Base-by-base conservation (phyloP, 1,284 basidiomycete genomes). In the Cutaneotrichosporon sp. region DNA sequence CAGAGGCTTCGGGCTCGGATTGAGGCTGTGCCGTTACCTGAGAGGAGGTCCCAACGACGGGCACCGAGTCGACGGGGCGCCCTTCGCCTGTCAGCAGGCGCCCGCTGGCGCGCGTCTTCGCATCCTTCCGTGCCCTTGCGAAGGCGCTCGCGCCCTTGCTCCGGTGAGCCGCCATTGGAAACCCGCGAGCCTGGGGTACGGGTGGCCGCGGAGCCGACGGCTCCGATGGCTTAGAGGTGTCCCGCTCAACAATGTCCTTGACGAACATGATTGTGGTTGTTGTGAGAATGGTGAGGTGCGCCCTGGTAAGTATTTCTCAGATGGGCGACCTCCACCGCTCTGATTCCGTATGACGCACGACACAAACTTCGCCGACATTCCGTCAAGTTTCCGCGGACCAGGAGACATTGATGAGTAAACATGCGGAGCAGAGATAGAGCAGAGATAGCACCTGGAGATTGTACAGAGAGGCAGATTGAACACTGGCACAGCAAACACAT, bases 201-300 rank as follows among this genome's bases (percentile, higher is more conserved):
- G 60, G 61, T 0, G 61, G 60, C 5, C 56, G 59, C 16, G 56
- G 61, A 11, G 51, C 43, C 27, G 50, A 22, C 24, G 20, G 50
- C 22, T 55, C 47, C 17, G 19, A 50, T n/a, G 53, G 55, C n/a
- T 49, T 51, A 9, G 51, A n/a, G 2, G 63, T 52, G 14, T 59
- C 52, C 10, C 60, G 55, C 44, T 67, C 65, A 20, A 67, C 58
- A 20, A 67, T 67, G 44, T 67, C 65, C 39, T 62, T 54, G 35
- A 65, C 59, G 11, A 66, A 53, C 64, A 66, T 66, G 17, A 27
- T 14, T 22, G 45, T 20, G n/a, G 27, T n/a, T 34, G 24, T 34
- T 37, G 45, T 5, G 17, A n/a, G 33, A 22, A 24, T 14, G 43
- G 20, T 10, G 10, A 17, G n/a, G n/a, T n/a, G n/a, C n/a, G n/a